Evolutionary conservation across 371 early-diverging fungal genomes (phyloP), one percentile per base, ranked within the genome.

Genomic region (Catenaria anguillulae): DNA sequence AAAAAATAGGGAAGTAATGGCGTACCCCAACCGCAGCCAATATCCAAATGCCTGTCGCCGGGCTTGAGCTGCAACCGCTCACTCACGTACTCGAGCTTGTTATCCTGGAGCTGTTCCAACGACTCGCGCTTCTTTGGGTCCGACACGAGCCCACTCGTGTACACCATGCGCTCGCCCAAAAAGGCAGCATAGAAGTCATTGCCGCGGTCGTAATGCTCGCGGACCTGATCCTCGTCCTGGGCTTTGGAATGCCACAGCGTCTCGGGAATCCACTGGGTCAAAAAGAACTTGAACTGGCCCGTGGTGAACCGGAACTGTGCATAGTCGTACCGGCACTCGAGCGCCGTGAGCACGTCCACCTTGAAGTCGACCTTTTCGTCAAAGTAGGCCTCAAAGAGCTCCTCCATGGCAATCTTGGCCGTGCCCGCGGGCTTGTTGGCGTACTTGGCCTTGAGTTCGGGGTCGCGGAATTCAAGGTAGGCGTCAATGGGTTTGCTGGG

Each of bases 131-230:
- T 77, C 66, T 70, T 78, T 29, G 75, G 64, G 64, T 90, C 88
- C 65, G 81, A 77, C 65, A 93, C 83, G 58, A 94, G 86, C 62
- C 93, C 97, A 46, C 91, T 87, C 52, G 96, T 95, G 76, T 97
- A 95, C 58, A 93, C 81, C 95, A 95, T 95, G 63, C 82, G 78
- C 29, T 86, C 86, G 56, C 96, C 97, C 65, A 96, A 73, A 80
- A 93, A 94, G 40, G 86, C 90, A 52, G 81, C 86, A 75, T 97
- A 94, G 66, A 97, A 95, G 71, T 94, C 96, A 74, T 95, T 88
- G 63, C 95, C 96, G 63, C 96, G 88, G 75, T 97, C 96, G 72
- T 95, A 95, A 76, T 94, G 93, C 60, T 95, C 95, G 66, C 93
- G 84, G 58, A 95, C 93, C 74, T 95, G 96, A 69, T 85, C 86